Percentiles rank a stretch among this genome's conserved stretches.
Conservation (phyloP, 2,329 filamentous ascomycete genomes). For the Fusarium cyanostomum region DNA sequence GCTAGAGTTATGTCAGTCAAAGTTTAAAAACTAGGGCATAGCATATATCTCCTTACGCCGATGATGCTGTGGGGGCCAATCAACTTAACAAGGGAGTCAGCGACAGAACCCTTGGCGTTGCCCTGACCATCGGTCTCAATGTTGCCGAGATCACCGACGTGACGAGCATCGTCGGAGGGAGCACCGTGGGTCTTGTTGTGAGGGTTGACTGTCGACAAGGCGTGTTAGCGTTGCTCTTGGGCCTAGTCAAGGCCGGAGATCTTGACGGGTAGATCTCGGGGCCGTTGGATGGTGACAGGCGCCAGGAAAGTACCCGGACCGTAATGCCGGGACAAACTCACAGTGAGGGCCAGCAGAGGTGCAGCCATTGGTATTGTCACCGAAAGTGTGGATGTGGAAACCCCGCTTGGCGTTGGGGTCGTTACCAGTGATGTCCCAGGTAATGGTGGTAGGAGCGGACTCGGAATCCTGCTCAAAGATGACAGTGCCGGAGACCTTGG, state of each 20-base stretch:
- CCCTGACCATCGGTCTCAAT: constrained; percentile 94
- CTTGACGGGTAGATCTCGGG: neutral
- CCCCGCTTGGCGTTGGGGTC: constrained; percentile 96
- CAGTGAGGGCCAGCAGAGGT: constrained; percentile 98
- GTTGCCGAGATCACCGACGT: constrained; percentile 98
- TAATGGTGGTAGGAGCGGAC: constrained; percentile 82
- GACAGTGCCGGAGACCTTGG: constrained; percentile 92
- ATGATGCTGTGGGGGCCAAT: constrained; percentile 96
- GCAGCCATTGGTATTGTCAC: constrained; percentile 99
- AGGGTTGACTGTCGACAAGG: constrained; percentile 80
- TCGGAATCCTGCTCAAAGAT: constrained; percentile 93
- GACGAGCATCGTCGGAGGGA: constrained; percentile 82
- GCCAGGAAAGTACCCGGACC: neutral
- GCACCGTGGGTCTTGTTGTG: constrained; percentile 91
- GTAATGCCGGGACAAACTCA: constrained; percentile 58
- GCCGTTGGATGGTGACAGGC: neutral
- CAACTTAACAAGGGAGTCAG: constrained; percentile 89
- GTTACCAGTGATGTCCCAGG: constrained; percentile 92
- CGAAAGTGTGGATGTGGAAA: constrained; percentile 98
- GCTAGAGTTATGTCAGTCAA: constrained; percentile 59
- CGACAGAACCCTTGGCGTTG: constrained; percentile 82
- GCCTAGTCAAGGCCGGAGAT: neutral
- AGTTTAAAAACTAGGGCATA: neutral
- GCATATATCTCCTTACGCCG: constrained; percentile 68
- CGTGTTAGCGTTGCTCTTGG: constrained; percentile 16